Percentiles rank a stretch among this genome's conserved stretches.
These are phyloP conservation scores for Berberis thunbergii DNA, from an alignment of 164 flowering plant genomes.

Conservation along the genomic window DNA sequence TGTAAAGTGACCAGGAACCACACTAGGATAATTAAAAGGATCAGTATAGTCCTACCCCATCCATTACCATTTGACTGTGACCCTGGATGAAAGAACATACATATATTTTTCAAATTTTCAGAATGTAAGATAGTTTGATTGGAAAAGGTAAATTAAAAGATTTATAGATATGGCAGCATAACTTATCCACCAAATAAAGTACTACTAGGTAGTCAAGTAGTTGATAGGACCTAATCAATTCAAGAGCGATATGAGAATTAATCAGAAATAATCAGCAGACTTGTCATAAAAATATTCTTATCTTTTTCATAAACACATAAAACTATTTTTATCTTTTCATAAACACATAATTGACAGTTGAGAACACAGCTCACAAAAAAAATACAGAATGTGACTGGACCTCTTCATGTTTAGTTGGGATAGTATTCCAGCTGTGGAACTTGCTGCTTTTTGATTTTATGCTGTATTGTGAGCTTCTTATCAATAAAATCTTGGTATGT, in stretches of 20 bases:
- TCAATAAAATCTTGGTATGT: neutral
- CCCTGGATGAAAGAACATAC: slow-evolving; percentile 22
- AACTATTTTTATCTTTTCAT: too few relatives aligned
- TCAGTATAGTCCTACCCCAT: slow-evolving; percentile 31
- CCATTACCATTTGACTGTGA: slow-evolving; percentile 11
- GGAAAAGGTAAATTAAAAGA: neutral
- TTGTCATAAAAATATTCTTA: too few relatives aligned
- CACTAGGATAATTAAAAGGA: slow-evolving; percentile 32
- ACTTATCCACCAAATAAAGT: neutral
- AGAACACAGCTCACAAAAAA: too few relatives aligned
- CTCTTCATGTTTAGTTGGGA: too few relatives aligned
- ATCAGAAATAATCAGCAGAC: too few relatives aligned
- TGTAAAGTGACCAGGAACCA: slow-evolving; percentile 48
- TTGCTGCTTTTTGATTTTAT: too few relatives aligned
- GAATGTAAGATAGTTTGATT: neutral
- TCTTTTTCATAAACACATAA: too few relatives aligned
- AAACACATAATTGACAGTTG: too few relatives aligned
- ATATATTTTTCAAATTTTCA: neutral
- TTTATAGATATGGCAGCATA: neutral
- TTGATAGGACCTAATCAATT: too few relatives aligned
- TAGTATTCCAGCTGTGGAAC: too few relatives aligned
- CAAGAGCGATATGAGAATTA: too few relatives aligned
- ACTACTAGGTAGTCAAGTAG: neutral
- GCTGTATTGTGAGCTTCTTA: neutral
- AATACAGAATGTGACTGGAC: too few relatives aligned